Percentiles rank a stretch among this genome's conserved stretches.
phyloP scores from a whole-genome alignment of 1,284 basidiomycete species.

The Peniophora sp. region DNA sequence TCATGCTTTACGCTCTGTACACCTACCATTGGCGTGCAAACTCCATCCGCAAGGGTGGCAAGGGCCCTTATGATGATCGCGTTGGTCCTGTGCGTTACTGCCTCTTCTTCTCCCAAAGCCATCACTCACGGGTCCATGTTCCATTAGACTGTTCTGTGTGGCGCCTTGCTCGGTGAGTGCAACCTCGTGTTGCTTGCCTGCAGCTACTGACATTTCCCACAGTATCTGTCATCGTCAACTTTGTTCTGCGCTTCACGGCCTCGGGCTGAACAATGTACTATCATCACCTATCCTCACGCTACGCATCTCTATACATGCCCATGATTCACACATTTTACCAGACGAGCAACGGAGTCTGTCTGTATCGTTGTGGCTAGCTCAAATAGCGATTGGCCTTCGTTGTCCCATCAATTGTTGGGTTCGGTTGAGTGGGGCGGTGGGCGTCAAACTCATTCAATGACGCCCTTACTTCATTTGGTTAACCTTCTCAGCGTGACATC shows the following conservation, averaged over 20 bases:
- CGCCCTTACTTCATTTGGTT: no score
- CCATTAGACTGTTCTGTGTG: constrained; percentile 75
- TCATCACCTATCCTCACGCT: no score
- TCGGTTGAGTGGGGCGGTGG: no score
- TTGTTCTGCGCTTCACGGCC: constrained; percentile 65
- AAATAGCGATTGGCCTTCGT: no score
- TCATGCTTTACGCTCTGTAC: constrained; percentile 93
- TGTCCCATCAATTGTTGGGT: no score
- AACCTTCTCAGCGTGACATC: no score
- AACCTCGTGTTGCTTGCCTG: not conserved
- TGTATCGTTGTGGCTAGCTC: no score
- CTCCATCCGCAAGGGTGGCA: constrained; percentile 86
- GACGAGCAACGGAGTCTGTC: no score
- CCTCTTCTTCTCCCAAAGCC: constrained; percentile 13
- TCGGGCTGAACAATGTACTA: not conserved
- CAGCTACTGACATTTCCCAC: constrained; percentile 9
- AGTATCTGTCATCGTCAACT: constrained; percentile 89
- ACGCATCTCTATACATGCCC: no score
- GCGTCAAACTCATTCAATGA: no score
- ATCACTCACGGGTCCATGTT: constrained; percentile 7
- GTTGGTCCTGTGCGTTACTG: constrained; percentile 63
- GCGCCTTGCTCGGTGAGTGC: constrained; percentile 71
- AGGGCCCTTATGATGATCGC: constrained; percentile 96
- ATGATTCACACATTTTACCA: no score
- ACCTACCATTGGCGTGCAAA: constrained; percentile 96